Conservation (phyloP, 805 yeast genomes). For the Pichia rugopelliculosa region DNA sequence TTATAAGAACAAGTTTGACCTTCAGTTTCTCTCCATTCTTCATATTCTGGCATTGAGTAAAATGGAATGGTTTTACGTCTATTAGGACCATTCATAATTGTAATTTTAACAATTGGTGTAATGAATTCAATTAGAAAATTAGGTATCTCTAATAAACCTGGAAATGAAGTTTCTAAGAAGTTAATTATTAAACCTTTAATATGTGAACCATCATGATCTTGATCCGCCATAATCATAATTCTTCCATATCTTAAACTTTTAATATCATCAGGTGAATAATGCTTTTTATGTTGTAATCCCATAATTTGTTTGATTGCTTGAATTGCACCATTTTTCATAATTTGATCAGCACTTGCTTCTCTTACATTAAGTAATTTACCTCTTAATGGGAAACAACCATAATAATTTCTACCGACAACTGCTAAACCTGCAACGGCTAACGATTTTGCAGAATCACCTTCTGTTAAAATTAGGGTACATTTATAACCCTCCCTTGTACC, state of each 20-base stretch:
- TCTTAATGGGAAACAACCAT: conserved; percentile 91
- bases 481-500: conserved; percentile 89
- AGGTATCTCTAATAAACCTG: conserved; percentile 83
- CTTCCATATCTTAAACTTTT: conserved; percentile 86
- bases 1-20: conserved; percentile 74
- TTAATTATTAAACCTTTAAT: conserved; percentile 93
- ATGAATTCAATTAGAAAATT: conserved; percentile 91
- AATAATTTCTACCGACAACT: conserved; percentile 90
- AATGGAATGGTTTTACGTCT: conserved; percentile 57
- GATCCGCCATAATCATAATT: conserved; percentile 99
- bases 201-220: conserved; percentile 98
- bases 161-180: conserved; percentile 88
- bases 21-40: conserved; percentile 82
- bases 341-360: conserved; percentile 95
- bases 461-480: conserved; percentile 90
- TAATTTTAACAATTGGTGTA: conserved; percentile 93
- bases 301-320: conserved; percentile 92
- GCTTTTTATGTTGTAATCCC: conserved; percentile 89
- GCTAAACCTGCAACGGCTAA: conserved; percentile 90
- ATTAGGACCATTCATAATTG: conserved; percentile 55
- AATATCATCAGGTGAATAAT: conserved; percentile 53
- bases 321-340: conserved; percentile 87
- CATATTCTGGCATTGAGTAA: conserved; percentile 94
- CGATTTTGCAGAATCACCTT: conserved; percentile 93
- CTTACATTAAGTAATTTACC: conserved; percentile 94